Evolutionary conservation across 306 rosid species (phyloP).

Genomic region (Oemleria cerasiformis): DNA sequence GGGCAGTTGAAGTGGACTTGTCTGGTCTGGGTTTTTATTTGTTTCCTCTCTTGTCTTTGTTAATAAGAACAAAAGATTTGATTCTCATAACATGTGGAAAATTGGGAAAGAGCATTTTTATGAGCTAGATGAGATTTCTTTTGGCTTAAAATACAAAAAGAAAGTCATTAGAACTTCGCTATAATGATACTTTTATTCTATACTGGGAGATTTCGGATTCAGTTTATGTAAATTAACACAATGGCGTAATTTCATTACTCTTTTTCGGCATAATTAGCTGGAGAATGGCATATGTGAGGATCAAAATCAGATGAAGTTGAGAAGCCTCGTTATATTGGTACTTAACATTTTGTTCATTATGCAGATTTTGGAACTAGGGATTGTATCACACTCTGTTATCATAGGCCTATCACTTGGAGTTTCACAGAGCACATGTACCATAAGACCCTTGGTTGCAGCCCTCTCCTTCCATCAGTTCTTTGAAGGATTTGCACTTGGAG

Average conservation of each 20-base stretch:
- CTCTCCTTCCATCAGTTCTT: slow-evolving; percentile 92
- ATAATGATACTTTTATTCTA: too few species aligned
- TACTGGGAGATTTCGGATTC: too few species aligned
- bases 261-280: too few species aligned
- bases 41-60: background rate
- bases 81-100: background rate
- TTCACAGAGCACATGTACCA: slow-evolving; percentile 86
- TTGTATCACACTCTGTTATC: slow-evolving; percentile 92
- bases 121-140: background rate
- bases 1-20: background rate
- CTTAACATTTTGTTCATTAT: background rate
- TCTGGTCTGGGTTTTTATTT: background rate
- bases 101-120: background rate
- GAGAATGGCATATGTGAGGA: too few species aligned
- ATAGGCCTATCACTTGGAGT: slow-evolving; percentile 87
- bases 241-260: too few species aligned
- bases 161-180: too few species aligned
- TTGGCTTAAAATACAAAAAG: background rate
- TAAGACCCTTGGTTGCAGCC: slow-evolving; percentile 84
- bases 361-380: slow-evolving; percentile 94
- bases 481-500: slow-evolving; percentile 99
- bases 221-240: too few species aligned
- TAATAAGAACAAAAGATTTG: background rate
- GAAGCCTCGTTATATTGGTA: too few species aligned
- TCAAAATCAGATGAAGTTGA: too few species aligned